Evolutionary conservation across 1,284 basidiomycete genomes (phyloP).

Genomic region (Heimioporus retisporus): DNA sequence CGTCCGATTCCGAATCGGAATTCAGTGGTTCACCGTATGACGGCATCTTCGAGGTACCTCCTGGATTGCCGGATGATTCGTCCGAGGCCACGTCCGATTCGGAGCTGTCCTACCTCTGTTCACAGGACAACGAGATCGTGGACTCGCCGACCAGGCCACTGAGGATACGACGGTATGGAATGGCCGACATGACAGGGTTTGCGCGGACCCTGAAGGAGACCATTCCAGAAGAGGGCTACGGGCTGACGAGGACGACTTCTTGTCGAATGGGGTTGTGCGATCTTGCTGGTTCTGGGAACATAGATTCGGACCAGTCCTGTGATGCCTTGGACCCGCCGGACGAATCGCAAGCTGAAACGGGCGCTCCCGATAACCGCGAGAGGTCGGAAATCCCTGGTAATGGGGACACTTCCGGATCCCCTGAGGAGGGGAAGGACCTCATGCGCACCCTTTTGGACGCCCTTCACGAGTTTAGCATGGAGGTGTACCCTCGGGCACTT

Average conservation of each 20-base stretch:
- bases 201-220: slow-evolving; percentile 11
- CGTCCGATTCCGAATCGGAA: background rate
- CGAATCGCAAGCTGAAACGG: background rate
- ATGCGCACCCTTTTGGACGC: slow-evolving; percentile 30
- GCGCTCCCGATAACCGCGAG: background rate
- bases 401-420: background rate
- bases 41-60: background rate
- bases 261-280: background rate
- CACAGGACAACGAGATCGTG: slow-evolving; percentile 8
- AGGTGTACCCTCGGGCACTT: slow-evolving; percentile 18
- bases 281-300: background rate
- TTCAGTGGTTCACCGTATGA: slow-evolving; percentile 7
- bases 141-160: background rate
- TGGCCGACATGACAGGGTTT: slow-evolving; percentile 20
- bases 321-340: background rate
- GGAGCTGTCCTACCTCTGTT: background rate
- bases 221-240: background rate
- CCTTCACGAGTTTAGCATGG: slow-evolving; percentile 23
- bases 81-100: background rate
- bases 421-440: slow-evolving; percentile 13
- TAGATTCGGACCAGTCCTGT: background rate
- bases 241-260: slow-evolving; percentile 5
- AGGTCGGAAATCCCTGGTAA: background rate
- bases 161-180: slow-evolving; percentile 23
- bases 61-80: background rate